Base-by-base conservation (phyloP, 2,329 filamentous ascomycete species). In the Herpotrichia juniperi region DNA sequence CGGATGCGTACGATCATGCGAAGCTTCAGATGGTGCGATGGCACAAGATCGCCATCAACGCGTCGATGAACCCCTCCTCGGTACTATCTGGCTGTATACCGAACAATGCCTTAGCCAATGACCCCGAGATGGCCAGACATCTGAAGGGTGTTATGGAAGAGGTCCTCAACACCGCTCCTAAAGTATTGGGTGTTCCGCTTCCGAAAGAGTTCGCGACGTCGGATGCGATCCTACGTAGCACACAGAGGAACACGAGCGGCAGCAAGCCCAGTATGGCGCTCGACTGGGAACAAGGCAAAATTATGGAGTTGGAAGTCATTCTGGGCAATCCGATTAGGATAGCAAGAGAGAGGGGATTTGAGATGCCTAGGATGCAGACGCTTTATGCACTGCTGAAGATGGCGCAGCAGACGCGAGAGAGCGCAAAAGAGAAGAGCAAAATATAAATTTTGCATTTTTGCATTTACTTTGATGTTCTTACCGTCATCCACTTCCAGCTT, bases 31-130 rank as follows among this genome's bases (percentile, higher is more conserved):
- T 85, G 35, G 83, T 90, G 16, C 80, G 88, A 21, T 91, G 88
- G 88, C 87, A 90, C 72, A 91, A 91, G 72, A 83, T 90, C 56
- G 87, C 86, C 62, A 90, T 91, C 77, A 91, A 91, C 70, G 86
- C 87, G 0, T 84, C 86, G 46, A 88, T 90, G 81, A 91, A 91
- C 73, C 87, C 88, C 0, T 87, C 84, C 1, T 85, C 87, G 1
- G 87, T 90, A 7, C 79, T 91, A 0, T 83, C 82, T 1, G 85
- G 86, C 11, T 86, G 87, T 1, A 76, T 80, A 1, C 81, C 84
- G 47, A 90, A 90, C 65, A 81, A 84, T 40, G 81, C 83, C 55
- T 89, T 91, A 84, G 79, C 84, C 4, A 73, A 75, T 11, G 87
- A 90, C 60, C 70, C 82, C 0, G 87, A 90, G 64, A 74, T 90